These are phyloP conservation scores for Pythium guiyangense DNA, from an alignment of 352 stramenopile species.

Conservation along the genomic window DNA sequence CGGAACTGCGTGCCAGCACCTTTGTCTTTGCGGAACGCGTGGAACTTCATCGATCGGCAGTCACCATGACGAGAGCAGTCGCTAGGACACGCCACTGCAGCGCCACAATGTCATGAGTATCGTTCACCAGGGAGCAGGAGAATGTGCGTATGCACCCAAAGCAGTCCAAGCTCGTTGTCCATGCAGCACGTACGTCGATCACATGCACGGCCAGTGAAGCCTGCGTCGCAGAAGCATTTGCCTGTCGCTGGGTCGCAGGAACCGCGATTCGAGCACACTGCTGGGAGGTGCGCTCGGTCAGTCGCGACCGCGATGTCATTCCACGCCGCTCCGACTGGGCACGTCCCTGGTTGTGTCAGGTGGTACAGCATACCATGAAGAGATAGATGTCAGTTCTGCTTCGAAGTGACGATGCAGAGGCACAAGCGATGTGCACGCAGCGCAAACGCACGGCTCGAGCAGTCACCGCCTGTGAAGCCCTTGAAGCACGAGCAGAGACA, in stretches of 20 bases:
- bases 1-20: slow-evolving; percentile 36
- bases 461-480: slow-evolving; percentile 88
- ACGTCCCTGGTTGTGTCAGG: slow-evolving; percentile 29
- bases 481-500: slow-evolving; percentile 82
- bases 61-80: slow-evolving; percentile 64
- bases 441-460: slow-evolving; percentile 54
- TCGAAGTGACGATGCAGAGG: background rate
- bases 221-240: slow-evolving; percentile 66
- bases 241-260: slow-evolving; percentile 58
- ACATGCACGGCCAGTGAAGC: slow-evolving; percentile 75
- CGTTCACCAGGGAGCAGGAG: background rate
- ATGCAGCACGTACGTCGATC: slow-evolving; percentile 48
- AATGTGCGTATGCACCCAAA: background rate
- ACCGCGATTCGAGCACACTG: slow-evolving; percentile 62
- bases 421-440: background rate
- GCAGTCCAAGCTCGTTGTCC: background rate
- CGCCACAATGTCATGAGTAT: background rate
- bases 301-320: slow-evolving; percentile 48
- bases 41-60: slow-evolving; percentile 63
- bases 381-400: background rate
- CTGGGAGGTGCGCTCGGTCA: slow-evolving; percentile 46
- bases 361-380: background rate
- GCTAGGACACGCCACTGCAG: slow-evolving; percentile 56
- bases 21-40: slow-evolving; percentile 58
- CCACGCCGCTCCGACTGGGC: slow-evolving; percentile 52